phyloP scores from a whole-genome alignment of 345 rosid genomes.

The Rhizophora apiculata region DNA sequence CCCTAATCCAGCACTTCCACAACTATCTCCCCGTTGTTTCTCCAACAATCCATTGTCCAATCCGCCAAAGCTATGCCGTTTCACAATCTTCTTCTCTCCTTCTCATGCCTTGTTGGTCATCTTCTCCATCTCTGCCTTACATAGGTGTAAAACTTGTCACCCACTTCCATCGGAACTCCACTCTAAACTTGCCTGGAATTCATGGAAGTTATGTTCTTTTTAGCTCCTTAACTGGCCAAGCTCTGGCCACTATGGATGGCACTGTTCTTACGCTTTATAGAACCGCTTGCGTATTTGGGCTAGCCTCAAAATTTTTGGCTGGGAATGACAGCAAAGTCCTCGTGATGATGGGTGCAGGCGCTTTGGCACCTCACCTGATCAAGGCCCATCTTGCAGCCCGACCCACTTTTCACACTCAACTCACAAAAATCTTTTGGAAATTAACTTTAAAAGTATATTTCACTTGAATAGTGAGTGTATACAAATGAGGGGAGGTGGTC shows the following conservation, averaged over 20 bases:
- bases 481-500: too few species aligned
- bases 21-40: conserved; percentile 52
- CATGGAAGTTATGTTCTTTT: conserved; percentile 80
- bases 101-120: conserved; percentile 90
- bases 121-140: conserved; percentile 64
- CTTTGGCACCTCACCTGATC: conserved; percentile 78
- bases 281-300: conserved; percentile 72
- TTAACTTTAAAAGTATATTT: too few species aligned
- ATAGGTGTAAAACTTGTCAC: conserved; percentile 93
- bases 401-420: conserved; percentile 55
- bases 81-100: conserved; percentile 65
- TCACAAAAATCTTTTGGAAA: too few species aligned
- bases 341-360: conserved; percentile 90
- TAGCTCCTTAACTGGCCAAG: conserved; percentile 71
- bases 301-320: conserved; percentile 61
- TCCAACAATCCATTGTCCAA: conserved; percentile 52
- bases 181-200: conserved; percentile 61
- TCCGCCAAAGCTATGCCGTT: conserved; percentile 63
- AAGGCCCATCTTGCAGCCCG: conserved; percentile 71
- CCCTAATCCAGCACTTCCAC: conserved; percentile 68
- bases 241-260: conserved; percentile 66
- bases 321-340: conserved; percentile 52
- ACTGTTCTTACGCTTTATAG: conserved; percentile 66
- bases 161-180: conserved; percentile 67
- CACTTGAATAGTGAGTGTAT: too few species aligned